Evolutionary conservation across 2,329 filamentous ascomycete genomes (phyloP).

Genomic region (Pseudogymnoascus sp.): DNA sequence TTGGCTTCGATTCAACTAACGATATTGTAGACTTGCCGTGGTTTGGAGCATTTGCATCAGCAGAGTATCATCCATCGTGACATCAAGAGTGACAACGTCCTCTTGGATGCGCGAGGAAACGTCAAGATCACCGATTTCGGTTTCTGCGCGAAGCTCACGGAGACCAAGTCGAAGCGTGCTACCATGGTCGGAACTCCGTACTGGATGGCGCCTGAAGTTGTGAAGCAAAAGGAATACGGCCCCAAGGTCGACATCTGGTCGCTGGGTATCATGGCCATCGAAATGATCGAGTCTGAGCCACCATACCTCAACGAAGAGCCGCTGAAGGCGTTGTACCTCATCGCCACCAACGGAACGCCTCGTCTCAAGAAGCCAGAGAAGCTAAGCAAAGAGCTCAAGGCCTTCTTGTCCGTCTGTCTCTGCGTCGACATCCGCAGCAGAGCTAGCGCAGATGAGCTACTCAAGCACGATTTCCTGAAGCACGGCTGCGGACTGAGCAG

Average conservation of each 20-base stretch:
- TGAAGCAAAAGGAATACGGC: slow-evolving; percentile 98
- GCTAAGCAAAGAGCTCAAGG: slow-evolving; percentile 94
- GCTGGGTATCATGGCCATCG: slow-evolving; percentile 97
- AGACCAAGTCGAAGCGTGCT: slow-evolving; percentile 91
- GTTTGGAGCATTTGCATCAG: slow-evolving; percentile 84
- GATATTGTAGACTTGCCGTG: slow-evolving; percentile 72
- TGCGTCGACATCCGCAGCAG: slow-evolving; percentile 95
- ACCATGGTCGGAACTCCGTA: slow-evolving; percentile 99
- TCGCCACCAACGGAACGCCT: slow-evolving; percentile 95
- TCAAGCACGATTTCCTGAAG: slow-evolving; percentile 90
- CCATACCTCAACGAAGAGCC: slow-evolving; percentile 98
- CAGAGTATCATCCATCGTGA: slow-evolving; percentile 98
- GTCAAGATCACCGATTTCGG: slow-evolving; percentile 99
- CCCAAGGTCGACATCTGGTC: slow-evolving; percentile 99
- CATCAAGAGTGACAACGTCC: slow-evolving; percentile 98
- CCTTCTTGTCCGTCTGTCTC: slow-evolving; percentile 90
- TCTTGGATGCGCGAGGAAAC: slow-evolving; percentile 86
- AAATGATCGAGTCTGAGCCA: slow-evolving; percentile 98
- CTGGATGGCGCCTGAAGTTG: slow-evolving; percentile 99
- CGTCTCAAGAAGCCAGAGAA: slow-evolving; percentile 97
- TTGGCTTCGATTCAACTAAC: slow-evolving; percentile 11
- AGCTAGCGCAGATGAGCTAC: slow-evolving; percentile 81
- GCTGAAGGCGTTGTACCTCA: slow-evolving; percentile 92
- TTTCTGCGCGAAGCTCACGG: slow-evolving; percentile 97
- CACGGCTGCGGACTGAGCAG: slow-evolving; percentile 78